phyloP scores from a whole-genome alignment of 1,139 yeast species.

The Arxiozyma heterogenica region DNA sequence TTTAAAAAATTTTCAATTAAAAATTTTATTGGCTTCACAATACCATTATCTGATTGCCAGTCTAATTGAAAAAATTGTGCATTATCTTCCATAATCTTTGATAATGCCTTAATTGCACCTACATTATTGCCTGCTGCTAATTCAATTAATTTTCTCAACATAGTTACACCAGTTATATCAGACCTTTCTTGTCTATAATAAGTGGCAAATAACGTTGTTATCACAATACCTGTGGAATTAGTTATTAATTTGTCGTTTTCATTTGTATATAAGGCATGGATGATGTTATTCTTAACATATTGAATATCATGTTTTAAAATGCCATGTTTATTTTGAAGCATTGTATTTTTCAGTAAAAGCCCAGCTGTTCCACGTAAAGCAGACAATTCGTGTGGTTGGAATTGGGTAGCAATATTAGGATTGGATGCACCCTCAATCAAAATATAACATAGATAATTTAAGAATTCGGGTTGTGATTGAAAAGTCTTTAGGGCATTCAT shows the following conservation, averaged over 20 bases:
- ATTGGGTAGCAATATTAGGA: conserved; percentile 31
- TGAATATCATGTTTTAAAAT: conserved; percentile 22
- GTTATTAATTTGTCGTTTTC: conserved; percentile 50
- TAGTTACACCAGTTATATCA: conserved; percentile 49
- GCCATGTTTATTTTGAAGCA: conserved; percentile 35
- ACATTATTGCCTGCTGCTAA: conserved; percentile 51
- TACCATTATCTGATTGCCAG: conserved; percentile 37
- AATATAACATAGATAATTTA: conserved; percentile 66
- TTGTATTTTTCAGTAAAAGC: conserved; percentile 65
- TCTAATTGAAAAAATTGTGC: conserved; percentile 40
- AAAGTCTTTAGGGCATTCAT: conserved; percentile 64
- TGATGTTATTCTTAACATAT: conserved; percentile 53
- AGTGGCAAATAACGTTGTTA: conserved; percentile 70
- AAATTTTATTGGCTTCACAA: conserved; percentile 46
- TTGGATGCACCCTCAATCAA: conserved; percentile 45
- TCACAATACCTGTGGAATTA: conserved; percentile 83
- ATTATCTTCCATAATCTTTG: conserved; percentile 80
- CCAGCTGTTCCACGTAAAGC: conserved; percentile 87
- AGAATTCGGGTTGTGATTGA: conserved; percentile 60
- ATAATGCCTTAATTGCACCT: conserved; percentile 73
- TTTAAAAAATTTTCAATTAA: conserved; percentile 58
- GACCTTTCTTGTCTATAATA: conserved; percentile 30
- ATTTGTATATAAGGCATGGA: conserved; percentile 55
- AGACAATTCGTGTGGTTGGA: conserved; percentile 18
- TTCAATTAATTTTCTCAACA: conserved; percentile 57